Percentiles rank a stretch among this genome's conserved stretches.
Conservation (phyloP, 164 flowering plant genomes). For the Vitis cinerea region DNA sequence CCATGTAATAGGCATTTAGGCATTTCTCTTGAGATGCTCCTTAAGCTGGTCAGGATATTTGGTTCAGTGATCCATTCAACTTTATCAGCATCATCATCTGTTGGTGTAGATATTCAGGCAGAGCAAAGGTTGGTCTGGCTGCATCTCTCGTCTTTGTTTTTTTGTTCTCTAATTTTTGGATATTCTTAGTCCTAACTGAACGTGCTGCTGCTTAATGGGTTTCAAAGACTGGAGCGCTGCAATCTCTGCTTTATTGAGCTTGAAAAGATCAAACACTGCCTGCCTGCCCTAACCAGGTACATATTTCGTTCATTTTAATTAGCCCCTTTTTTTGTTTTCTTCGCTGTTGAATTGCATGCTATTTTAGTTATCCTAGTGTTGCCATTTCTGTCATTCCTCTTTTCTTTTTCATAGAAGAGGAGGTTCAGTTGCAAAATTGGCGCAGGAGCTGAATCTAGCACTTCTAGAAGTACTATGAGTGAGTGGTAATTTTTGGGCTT, state of each 20-base stretch:
- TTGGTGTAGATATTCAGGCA: constrained; percentile 95
- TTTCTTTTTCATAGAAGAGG: constrained; percentile 55
- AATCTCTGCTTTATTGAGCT: constrained; percentile 80
- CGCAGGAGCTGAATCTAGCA: constrained; percentile 67
- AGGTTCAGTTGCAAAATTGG: constrained; percentile 74
- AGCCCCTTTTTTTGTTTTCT: no score
- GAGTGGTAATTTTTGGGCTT: not conserved
- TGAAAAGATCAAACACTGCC: constrained; percentile 65
- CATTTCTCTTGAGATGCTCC: constrained; percentile 73
- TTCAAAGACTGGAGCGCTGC: constrained; percentile 80
- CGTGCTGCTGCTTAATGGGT: constrained; percentile 10
- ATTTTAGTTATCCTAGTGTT: no score
- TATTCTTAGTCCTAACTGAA: not conserved
- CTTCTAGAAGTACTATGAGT: constrained; percentile 45
- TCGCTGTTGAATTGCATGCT: not conserved
- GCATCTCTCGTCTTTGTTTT: not conserved
- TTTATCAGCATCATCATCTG: constrained; percentile 73
- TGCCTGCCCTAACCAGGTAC: constrained; percentile 74
- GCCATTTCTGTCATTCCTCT: not conserved
- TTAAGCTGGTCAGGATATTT: constrained; percentile 79
- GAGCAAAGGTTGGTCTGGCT: constrained; percentile 71
- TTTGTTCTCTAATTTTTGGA: not conserved
- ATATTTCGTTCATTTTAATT: not conserved
- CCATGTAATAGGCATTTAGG: constrained; percentile 57
- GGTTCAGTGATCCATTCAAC: constrained; percentile 85